Conservation (phyloP, 2,329 filamentous ascomycete genomes). For the Lanzia echinophila region DNA sequence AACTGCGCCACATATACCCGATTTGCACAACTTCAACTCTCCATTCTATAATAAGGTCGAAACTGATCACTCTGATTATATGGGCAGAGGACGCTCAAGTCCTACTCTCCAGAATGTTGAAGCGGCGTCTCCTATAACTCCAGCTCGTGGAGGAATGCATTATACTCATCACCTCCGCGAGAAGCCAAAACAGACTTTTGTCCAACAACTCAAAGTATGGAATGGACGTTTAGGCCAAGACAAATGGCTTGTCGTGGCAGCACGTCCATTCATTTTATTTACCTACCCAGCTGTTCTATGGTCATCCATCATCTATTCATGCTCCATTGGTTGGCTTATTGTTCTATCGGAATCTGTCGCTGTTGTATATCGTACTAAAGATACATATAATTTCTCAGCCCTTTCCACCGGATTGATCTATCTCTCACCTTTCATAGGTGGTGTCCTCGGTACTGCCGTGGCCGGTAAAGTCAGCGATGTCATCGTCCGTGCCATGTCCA, state of each 20-base stretch:
- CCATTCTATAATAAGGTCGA: slow-evolving; percentile 29
- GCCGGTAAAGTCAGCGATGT: slow-evolving; percentile 83
- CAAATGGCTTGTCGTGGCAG: slow-evolving; percentile 69
- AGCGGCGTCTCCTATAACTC: background rate
- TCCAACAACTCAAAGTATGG: slow-evolving; percentile 67
- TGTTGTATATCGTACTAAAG: slow-evolving; percentile 64
- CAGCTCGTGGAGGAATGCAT: slow-evolving; percentile 2
- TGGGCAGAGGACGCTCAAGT: slow-evolving; percentile 6
- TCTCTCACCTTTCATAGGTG: slow-evolving; percentile 82
- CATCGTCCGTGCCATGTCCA: slow-evolving; percentile 74
- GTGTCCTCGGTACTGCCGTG: slow-evolving; percentile 83
- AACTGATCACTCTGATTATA: slow-evolving; percentile 14
- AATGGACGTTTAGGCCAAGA: slow-evolving; percentile 74
- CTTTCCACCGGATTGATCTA: slow-evolving; percentile 82
- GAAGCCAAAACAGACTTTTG: slow-evolving; percentile 62
- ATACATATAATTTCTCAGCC: slow-evolving; percentile 72
- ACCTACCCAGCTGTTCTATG: slow-evolving; percentile 85
- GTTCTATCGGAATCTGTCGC: slow-evolving; percentile 85
- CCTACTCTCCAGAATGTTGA: background rate
- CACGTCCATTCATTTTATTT: slow-evolving; percentile 79
- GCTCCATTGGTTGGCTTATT: slow-evolving; percentile 92
- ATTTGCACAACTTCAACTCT: slow-evolving; percentile 34
- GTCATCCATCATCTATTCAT: slow-evolving; percentile 77
- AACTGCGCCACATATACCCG: slow-evolving; percentile 25
- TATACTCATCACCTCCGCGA: slow-evolving; percentile 69